Percentiles rank a stretch among this genome's conserved stretches.
phyloP scores from a whole-genome alignment of 2,329 filamentous ascomycete genomes.

The Aspergillus brunneoviolaceus region DNA sequence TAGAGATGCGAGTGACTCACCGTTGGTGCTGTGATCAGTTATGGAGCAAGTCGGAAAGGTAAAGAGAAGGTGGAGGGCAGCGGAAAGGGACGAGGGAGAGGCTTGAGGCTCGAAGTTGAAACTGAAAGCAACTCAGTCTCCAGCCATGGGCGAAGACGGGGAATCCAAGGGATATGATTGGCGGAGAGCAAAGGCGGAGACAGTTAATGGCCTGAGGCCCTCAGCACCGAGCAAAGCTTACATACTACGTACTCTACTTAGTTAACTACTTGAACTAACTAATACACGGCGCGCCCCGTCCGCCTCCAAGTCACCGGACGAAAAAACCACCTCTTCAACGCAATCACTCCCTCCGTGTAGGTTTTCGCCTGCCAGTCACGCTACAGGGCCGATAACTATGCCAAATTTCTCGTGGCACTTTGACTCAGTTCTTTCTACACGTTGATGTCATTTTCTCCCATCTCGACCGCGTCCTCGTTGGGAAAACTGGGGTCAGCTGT shows the following conservation, averaged over 20 bases:
- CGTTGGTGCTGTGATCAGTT: slow-evolving; percentile 14
- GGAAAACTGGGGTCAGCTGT: slow-evolving; percentile 47
- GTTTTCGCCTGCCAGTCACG: slow-evolving; percentile 40
- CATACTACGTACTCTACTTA: slow-evolving; percentile 23
- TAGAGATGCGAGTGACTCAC: background rate
- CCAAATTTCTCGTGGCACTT: slow-evolving; percentile 43
- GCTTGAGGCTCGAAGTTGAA: slow-evolving; percentile 20
- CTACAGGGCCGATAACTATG: slow-evolving; percentile 45
- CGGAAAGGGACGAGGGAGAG: slow-evolving; percentile 20
- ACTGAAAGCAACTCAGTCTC: slow-evolving; percentile 18
- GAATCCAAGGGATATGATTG: slow-evolving; percentile 26
- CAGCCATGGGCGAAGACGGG: slow-evolving; percentile 15
- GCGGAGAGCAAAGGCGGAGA: slow-evolving; percentile 15
- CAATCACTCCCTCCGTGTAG: slow-evolving; percentile 31
- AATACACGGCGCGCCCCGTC: slow-evolving; percentile 22
- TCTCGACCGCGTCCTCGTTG: slow-evolving; percentile 40
- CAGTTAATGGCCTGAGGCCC: slow-evolving; percentile 20
- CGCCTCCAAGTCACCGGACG: slow-evolving; percentile 28
- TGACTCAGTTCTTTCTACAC: slow-evolving; percentile 33
- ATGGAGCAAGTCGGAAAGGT: background rate
- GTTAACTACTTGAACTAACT: background rate
- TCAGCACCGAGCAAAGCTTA: slow-evolving; percentile 12
- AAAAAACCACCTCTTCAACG: slow-evolving; percentile 45
- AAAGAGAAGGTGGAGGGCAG: background rate
- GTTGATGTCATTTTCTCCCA: slow-evolving; percentile 42